Evolutionary conservation across 2,329 filamentous ascomycete species (phyloP).

Genomic region (Nigrospora osmanthi): DNA sequence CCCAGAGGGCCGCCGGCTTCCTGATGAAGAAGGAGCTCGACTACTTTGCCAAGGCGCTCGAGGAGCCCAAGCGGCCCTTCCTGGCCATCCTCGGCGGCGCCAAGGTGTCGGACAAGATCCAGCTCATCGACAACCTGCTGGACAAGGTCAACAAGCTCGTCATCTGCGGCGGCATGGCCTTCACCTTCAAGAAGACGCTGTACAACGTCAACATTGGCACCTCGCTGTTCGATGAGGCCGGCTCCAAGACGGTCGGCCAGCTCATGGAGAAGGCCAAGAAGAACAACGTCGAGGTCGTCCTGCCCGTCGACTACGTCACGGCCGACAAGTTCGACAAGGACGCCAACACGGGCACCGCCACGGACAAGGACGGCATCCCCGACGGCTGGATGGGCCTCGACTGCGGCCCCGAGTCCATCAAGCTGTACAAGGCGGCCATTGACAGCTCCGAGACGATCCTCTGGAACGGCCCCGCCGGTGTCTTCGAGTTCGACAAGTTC

Average conservation of each 20-base stretch:
- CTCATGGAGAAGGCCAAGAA: conserved; percentile 94
- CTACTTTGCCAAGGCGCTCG: conserved; percentile 96
- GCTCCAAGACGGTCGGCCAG: conserved; percentile 80
- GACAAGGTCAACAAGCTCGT: conserved; percentile 96
- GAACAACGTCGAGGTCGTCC: conserved; percentile 90
- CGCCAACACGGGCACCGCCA: conserved; percentile 72
- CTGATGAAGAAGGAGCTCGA: conserved; percentile 99
- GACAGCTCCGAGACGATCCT: conserved; percentile 88
- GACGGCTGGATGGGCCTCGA: conserved; percentile 98
- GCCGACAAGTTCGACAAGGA: conserved; percentile 90
- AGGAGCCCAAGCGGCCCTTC: conserved; percentile 90
- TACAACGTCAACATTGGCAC: conserved; percentile 83
- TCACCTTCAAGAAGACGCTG: conserved; percentile 99
- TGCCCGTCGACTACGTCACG: conserved; percentile 92
- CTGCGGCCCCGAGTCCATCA: conserved; percentile 80
- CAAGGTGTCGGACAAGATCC: conserved; percentile 99
- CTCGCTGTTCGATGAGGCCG: conserved; percentile 88
- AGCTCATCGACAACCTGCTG: conserved; percentile 97
- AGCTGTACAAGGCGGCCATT: conserved; percentile 85
- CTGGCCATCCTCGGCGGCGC: conserved; percentile 96
- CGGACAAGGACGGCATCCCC: conserved; percentile 82
- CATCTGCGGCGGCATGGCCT: conserved; percentile 96
- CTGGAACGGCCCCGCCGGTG: conserved; percentile 96
- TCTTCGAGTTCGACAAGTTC: conserved; percentile 96
- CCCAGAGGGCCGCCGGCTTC: conserved; percentile 96